These are phyloP conservation scores for Hortaea werneckii DNA, from an alignment of 2,329 filamentous ascomycete species.

Conservation along the genomic window DNA sequence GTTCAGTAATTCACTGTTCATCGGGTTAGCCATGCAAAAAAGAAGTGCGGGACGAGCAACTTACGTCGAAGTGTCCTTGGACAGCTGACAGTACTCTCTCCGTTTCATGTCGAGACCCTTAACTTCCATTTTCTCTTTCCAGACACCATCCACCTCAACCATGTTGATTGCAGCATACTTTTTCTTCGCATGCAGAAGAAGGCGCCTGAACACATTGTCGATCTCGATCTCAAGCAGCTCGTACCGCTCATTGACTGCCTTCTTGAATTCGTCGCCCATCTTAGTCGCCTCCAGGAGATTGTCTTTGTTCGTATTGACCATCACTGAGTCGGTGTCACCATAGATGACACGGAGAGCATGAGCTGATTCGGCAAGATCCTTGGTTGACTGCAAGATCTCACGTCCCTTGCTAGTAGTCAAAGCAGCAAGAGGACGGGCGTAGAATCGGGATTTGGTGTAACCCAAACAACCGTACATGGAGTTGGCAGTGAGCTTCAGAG, in stretches of 20 bases:
- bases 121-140: slow-evolving; percentile 88
- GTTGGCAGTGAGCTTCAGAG: slow-evolving; percentile 93
- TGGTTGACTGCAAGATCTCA: slow-evolving; percentile 92
- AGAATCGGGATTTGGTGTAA: slow-evolving; percentile 94
- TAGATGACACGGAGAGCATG: slow-evolving; percentile 85
- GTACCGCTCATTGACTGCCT: slow-evolving; percentile 87
- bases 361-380: slow-evolving; percentile 85
- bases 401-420: slow-evolving; percentile 95
- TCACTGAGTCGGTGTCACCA: slow-evolving; percentile 97
- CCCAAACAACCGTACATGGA: slow-evolving; percentile 99
- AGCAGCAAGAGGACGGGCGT: slow-evolving; percentile 86
- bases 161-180: slow-evolving; percentile 98
- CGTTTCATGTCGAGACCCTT: slow-evolving; percentile 98
- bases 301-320: slow-evolving; percentile 98
- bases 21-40: slow-evolving; percentile 7
- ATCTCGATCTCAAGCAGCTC: slow-evolving; percentile 93
- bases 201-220: slow-evolving; percentile 89
- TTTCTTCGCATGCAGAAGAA: slow-evolving; percentile 94
- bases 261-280: slow-evolving; percentile 91
- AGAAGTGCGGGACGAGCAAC: slow-evolving; percentile 9
- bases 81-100: slow-evolving; percentile 90
- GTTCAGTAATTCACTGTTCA: slow-evolving; percentile 62
- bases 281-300: slow-evolving; percentile 83
- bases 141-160: slow-evolving; percentile 70
- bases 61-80: slow-evolving; percentile 78